Evolutionary conservation across 495 filamentous ascomycete species (phyloP), one percentile per base, ranked within the genome.

Genomic region (Aspergillus hancockii): DNA sequence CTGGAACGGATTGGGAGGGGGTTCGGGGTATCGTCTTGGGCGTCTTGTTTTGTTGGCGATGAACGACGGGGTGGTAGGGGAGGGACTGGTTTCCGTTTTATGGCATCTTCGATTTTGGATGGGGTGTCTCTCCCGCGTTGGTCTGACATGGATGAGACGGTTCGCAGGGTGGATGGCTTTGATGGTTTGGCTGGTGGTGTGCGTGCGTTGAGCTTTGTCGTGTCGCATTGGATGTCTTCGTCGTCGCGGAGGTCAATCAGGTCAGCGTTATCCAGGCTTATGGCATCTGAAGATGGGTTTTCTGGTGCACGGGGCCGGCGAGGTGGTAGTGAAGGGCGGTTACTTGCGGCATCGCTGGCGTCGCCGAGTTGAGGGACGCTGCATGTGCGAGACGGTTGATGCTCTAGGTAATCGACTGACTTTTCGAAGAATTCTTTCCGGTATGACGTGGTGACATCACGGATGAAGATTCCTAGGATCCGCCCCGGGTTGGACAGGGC

Each of bases 391-490:
- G 64, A 57, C 25, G 59, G 3, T 7, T 45, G 43, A 7, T 45
- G 18, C 13, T 71, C 68, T 55, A 75, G 55, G 40, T 78, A 59
- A 3, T 74, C 74, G 55, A 86, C 82, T 0, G 88, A 83, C 4
- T 88, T 78, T 58, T 96, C 90, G 65, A 96, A 95, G 67, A 93
- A 96, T 3, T 83, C 80, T 32, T 80, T 79, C 40, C 76, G 77
- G 13, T 84, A 78, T 7, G 88, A 77, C 0, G 91, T 96, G 0
- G 95, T 97, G 19, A 98, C 88, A 72, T 99, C 95, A 22, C 94
- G 84, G 59, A 99, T 97, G 69, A 96, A 99, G 31, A 99, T 83
- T 0, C 83, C 88, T 10, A 96, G 67, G 32, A 99, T 86, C 34
- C 90, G 81, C 0, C 89, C 89, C 0, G 91, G 94, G 68, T 96